Conservation (phyloP, 805 yeast species). For the Cyberlindnera lachancei region DNA sequence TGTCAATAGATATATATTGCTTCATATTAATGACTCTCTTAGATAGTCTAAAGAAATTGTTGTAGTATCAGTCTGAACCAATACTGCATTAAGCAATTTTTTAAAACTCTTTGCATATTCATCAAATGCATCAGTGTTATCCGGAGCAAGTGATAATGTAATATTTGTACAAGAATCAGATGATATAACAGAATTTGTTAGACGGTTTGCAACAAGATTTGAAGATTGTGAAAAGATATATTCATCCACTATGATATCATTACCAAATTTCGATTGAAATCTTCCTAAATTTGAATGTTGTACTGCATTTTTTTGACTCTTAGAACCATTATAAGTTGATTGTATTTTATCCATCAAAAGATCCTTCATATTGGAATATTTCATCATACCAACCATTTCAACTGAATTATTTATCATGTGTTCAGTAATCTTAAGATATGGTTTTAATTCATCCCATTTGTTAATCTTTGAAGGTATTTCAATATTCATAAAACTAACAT, state of each 20-base stretch:
- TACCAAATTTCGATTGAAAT: not conserved
- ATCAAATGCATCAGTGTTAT: no score
- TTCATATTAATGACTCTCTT: no score
- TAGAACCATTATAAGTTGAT: slow-evolving; percentile 1
- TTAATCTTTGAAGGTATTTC: not conserved
- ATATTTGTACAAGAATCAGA: not conserved
- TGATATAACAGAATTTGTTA: not conserved
- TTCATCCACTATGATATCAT: not conserved
- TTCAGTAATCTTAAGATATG: not conserved
- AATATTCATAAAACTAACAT: slow-evolving; percentile 1
- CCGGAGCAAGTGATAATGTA: no score
- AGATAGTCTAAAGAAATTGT: no score
- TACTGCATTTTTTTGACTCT: not conserved
- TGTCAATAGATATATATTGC: no score
- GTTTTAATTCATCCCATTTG: slow-evolving; percentile 4
- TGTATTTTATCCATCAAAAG: no score
- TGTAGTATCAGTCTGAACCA: no score
- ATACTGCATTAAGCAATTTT: no score
- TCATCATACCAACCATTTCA: slow-evolving; percentile 5
- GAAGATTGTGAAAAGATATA: slow-evolving; percentile 9
- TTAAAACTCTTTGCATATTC: no score
- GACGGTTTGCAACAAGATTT: not conserved
- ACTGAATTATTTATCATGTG: not conserved
- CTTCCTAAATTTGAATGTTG: slow-evolving; percentile 11
- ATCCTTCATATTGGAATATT: slow-evolving; percentile 2